These are phyloP conservation scores for Trichoderma koningiopsis DNA, from an alignment of 2,329 filamentous ascomycete species.

Conservation along the genomic window DNA sequence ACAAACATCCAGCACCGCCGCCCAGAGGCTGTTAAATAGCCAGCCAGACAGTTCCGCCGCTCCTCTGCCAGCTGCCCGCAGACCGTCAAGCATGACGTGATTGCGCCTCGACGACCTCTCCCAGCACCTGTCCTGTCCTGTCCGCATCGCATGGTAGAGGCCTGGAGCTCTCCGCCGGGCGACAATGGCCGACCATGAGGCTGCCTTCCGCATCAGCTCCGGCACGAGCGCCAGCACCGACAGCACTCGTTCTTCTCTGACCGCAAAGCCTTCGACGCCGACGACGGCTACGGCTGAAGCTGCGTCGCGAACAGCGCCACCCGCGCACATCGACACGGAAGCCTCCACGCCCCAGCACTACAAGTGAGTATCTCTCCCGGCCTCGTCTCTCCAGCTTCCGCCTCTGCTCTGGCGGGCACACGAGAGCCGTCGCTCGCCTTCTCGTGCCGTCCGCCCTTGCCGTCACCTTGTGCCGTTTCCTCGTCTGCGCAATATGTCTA, in stretches of 20 bases:
- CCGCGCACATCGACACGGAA: constrained; percentile 43
- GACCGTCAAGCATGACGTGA: constrained; percentile 38
- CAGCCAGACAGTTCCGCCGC: neutral
- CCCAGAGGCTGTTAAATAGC: neutral
- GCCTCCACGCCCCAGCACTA: constrained; percentile 45
- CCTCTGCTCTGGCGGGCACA: neutral
- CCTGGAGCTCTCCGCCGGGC: constrained; percentile 40
- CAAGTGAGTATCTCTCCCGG: constrained; percentile 38
- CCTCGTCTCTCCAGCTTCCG: neutral
- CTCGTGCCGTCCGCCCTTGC: constrained; percentile 18
- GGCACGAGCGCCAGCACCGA: constrained; percentile 49
- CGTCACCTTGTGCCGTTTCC: constrained; percentile 9
- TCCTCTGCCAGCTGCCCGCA: neutral
- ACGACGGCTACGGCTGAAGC: constrained; percentile 36
- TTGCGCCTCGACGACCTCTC: constrained; percentile 29
- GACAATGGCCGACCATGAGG: constrained; percentile 70
- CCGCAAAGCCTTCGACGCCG: constrained; percentile 54
- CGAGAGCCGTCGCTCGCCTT: constrained; percentile 27
- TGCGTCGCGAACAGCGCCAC: constrained; percentile 29
- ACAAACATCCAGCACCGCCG: neutral
- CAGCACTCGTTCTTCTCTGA: constrained; percentile 66
- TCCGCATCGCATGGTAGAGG: constrained; percentile 34
- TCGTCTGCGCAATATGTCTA: constrained; percentile 13
- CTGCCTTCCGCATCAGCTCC: constrained; percentile 59
- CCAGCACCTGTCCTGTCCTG: constrained; percentile 26